Evolutionary conservation across 768 basidiomycete species (phyloP).

Genomic region (Lentinula raphanica): DNA sequence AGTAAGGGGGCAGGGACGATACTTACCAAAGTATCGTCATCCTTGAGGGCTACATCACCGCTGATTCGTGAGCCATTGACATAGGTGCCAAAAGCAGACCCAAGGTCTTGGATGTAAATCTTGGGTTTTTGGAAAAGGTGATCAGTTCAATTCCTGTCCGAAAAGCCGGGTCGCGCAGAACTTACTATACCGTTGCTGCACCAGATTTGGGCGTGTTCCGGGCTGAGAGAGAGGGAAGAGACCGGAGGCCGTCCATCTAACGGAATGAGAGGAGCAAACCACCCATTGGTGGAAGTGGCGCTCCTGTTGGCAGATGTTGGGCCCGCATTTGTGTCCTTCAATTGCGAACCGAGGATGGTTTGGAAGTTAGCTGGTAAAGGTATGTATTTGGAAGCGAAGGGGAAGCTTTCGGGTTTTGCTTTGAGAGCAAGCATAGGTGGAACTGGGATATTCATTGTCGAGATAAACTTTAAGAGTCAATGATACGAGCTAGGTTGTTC

Average conservation of each 20-base stretch:
- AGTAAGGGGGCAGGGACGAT: neutral
- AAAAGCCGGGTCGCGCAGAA: conserved; percentile 3
- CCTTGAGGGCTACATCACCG: conserved; percentile 29
- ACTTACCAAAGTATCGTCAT: conserved; percentile 42
- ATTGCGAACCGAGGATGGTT: conserved; percentile 27
- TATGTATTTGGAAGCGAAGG: conserved; percentile 26
- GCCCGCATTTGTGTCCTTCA: conserved; percentile 7
- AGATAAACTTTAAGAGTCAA: neutral
- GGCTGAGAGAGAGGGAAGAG: conserved; percentile 36
- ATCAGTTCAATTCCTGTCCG: too few relatives aligned
- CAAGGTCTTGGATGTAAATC: conserved; percentile 44
- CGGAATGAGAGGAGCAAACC: conserved; percentile 29
- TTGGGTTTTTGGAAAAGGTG: conserved; percentile 14
- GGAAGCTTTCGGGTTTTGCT: neutral
- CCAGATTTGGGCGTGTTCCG: conserved; percentile 45
- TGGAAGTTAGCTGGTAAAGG: conserved; percentile 23
- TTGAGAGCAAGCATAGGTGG: conserved; percentile 5
- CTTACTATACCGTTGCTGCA: conserved; percentile 34
- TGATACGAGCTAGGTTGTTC: neutral
- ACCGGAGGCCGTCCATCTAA: conserved; percentile 20
- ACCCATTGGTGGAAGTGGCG: conserved; percentile 32
- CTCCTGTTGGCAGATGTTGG: conserved; percentile 12
- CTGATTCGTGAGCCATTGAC: conserved; percentile 39
- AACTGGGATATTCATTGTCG: neutral
- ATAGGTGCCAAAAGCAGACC: conserved; percentile 42